Evolutionary conservation across 371 early-diverging fungal species (phyloP), one percentile per base, ranked within the genome.

Genomic region (Zopfochytrium polystomum): DNA sequence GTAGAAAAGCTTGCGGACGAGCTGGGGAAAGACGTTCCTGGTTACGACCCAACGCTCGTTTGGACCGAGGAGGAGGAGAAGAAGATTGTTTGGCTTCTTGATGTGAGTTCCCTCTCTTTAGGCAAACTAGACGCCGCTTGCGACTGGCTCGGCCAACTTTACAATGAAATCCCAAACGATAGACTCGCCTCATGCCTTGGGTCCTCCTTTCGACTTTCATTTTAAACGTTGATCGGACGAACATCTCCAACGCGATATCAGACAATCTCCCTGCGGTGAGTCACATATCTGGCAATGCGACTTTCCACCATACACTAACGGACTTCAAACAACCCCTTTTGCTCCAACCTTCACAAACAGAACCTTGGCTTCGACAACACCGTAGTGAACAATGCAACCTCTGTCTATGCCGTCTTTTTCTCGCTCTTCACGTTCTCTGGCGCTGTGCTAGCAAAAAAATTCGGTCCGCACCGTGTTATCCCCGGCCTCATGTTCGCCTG

Each of bases 401-500:
- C 53, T 9, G 42, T 62, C 3, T 58, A 31, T 50, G 49, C 62
- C 2, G 48, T 62, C 20, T n/a, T 67, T 15, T 60, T 66, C 42
- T 20, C 65, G 13, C 29, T 47, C 32, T 34, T 42, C 20, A 62
- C 60, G 6, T 60, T 66, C 43, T 49, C 47, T 30, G 50, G 60
- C 42, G 78, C 74, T 38, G 68, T 80, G 55, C 61, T 84, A 48
- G 79, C 77, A 7, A 80, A 80, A 30, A 68, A 71, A 7, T 61
- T 80, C 22, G 83, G 84, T 23, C 73, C 85, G 5, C 81, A 83
- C 52, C 54, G 72, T 13, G 80, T 80, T 75, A 81, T 85, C 38
- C 84, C 85, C 0, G 67, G 80, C 38, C 60, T 86, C 25, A 85
- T 86, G 84, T 66, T 61, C 25, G 44, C 78, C 25, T 86, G 86